Evolutionary conservation across 1,139 yeast genomes (phyloP), one percentile per base, ranked within the genome.

Genomic region (Zygosaccharomyces sapae): DNA sequence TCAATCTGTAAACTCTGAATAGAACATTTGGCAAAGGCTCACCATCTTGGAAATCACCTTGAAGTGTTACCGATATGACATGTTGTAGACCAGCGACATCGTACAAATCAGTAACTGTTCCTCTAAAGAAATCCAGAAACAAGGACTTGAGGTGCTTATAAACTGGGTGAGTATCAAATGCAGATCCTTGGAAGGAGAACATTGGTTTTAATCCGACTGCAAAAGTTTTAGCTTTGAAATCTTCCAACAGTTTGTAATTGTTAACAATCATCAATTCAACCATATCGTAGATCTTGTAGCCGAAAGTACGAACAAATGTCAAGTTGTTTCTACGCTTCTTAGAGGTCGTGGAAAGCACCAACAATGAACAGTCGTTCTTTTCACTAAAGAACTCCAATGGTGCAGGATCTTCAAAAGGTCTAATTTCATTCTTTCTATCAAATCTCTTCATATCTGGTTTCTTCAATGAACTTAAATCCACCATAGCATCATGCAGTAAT

Each of bases 31-130:
- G 97, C 54, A 89, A 74, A 40, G 80, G 72, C 51, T 81, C 83
- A 57, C 86, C 89, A 54, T 86, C 95, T 52, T 86, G 83, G 48
- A 72, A 73, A 57, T 81, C 86, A 54, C 81, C 83, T 33, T 82
- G 86, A 2, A 87, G 82, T 25, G 96, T 83, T 50, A 92, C 70
- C 2, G 96, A 80, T 58, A 92, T 88, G 45, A 92, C 83, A 65
- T 86, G 87, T 70, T 92, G 97, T 57, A 92, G 74, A 43, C 97
- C 97, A 4, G 96, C 95, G 46, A 90, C 95, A 67, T 94, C 98
- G 62, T 88, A 90, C 61, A 87, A 74, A 52, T 81, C 83, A 24
- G 94, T 81, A 50, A 78, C 82, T 58, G 86, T 89, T 31, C 97
- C 97, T 55, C 95, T 77, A 76, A 84, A 92, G 67, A 92, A 86